Conservation (phyloP, 441 rosid species). For the Syzygium syzygioides region DNA sequence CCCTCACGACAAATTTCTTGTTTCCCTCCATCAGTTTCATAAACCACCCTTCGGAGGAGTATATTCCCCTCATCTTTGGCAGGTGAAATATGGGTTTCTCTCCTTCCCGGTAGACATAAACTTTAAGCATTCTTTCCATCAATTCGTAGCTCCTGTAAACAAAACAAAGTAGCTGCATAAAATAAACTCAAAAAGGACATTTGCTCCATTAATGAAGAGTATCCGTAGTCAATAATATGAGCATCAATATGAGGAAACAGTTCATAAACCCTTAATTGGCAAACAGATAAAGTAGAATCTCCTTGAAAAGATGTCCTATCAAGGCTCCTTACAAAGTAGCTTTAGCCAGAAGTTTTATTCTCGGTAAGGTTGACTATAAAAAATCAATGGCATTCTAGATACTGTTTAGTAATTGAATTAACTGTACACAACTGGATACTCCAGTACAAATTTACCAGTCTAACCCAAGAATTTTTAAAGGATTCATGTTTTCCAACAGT, state of each 20-base stretch:
- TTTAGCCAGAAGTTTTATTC: background rate
- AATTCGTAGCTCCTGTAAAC: conserved; percentile 64
- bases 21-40: conserved; percentile 80
- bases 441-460: background rate
- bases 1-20: conserved; percentile 64
- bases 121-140: conserved; percentile 74
- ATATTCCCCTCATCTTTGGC: conserved; percentile 70
- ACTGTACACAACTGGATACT: background rate
- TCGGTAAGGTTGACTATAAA: background rate
- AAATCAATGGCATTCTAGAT: background rate
- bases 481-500: background rate
- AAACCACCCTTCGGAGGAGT: conserved; percentile 96
- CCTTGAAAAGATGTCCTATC: background rate
- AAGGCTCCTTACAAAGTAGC: background rate
- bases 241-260: background rate
- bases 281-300: background rate
- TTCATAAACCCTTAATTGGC: background rate
- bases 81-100: conserved; percentile 77
- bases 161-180: background rate
- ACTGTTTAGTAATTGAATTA: background rate
- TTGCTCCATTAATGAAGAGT: background rate
- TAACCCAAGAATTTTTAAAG: background rate
- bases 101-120: conserved; percentile 81
- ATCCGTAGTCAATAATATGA: background rate
- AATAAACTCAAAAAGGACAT: background rate